Percentiles rank a stretch among this genome's conserved stretches.
Evolutionary conservation across 306 rosid genomes (phyloP).

Genomic region (Comarum palustre): DNA sequence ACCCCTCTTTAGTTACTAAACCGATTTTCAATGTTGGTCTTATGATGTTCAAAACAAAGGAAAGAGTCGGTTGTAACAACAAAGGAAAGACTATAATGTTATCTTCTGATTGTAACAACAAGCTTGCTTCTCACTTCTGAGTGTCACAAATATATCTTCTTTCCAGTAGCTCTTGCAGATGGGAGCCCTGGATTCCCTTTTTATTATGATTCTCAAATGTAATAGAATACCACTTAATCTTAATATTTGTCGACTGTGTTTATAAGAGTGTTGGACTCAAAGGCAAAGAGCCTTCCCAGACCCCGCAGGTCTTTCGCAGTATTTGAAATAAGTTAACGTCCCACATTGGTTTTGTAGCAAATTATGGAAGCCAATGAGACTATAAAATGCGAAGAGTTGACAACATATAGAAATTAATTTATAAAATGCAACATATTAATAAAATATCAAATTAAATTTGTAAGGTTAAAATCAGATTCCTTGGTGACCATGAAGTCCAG

Average conservation of each 20-base stretch:
- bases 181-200: neutral
- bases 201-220: neutral
- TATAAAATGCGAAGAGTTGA: neutral
- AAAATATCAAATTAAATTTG: too few species aligned
- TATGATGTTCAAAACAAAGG: neutral
- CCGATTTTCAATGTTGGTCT: neutral
- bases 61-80: neutral
- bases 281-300: neutral
- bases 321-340: neutral
- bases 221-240: neutral
- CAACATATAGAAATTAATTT: too few species aligned
- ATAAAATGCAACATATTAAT: too few species aligned
- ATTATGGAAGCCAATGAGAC: too few species aligned
- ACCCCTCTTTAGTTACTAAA: neutral
- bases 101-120: slow-evolving; percentile 1
- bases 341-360: neutral
- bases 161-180: neutral
- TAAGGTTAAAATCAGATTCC: too few species aligned
- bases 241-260: neutral
- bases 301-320: neutral
- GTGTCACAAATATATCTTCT: neutral
- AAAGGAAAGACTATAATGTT: too few species aligned
- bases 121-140: neutral
- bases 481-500: too few species aligned
- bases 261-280: neutral